A percentile compares a stretch with the other conserved stretches of the same genome.
Conservation (phyloP, 2,329 filamentous ascomycete genomes). For the Aspergillus sp. region DNA sequence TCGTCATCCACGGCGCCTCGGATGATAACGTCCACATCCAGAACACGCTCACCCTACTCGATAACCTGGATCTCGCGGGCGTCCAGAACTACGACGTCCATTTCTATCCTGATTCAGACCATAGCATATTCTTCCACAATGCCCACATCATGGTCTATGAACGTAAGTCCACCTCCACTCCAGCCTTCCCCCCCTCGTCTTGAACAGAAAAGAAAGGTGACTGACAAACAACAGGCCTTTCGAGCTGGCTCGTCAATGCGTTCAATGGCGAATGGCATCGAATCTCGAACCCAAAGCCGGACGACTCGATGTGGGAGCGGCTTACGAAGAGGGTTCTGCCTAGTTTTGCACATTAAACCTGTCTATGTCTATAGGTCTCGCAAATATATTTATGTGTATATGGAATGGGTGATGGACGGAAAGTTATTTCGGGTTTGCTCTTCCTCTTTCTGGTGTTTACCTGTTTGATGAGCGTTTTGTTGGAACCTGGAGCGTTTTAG, state of each 20-base stretch:
- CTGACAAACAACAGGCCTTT: constrained; percentile 32
- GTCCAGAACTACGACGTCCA: constrained; percentile 96
- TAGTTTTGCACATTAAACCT: constrained; percentile 5
- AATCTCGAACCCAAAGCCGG: constrained; percentile 53
- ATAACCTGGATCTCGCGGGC: constrained; percentile 75
- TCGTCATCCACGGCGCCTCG: constrained; percentile 93
- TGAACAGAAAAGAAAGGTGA: too few relatives aligned
- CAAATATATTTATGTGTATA: neutral
- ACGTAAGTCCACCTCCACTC: constrained; percentile 58
- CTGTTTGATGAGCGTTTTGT: neutral
- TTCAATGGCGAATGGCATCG: constrained; percentile 94
- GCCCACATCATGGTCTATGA: constrained; percentile 90
- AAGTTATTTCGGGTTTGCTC: neutral
- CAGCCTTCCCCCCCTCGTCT: too few relatives aligned
- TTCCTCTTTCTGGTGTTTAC: neutral
- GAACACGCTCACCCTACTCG: constrained; percentile 83
- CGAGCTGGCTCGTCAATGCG: constrained; percentile 90
- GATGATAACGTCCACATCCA: constrained; percentile 99
- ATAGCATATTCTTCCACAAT: constrained; percentile 92
- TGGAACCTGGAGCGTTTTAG: neutral
- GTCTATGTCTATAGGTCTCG: neutral
- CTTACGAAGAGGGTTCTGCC: constrained; percentile 20
- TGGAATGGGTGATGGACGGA: neutral
- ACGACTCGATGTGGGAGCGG: constrained; percentile 28
- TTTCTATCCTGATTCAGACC: constrained; percentile 94